Evolutionary conservation across 1,284 basidiomycete genomes (phyloP), one percentile per base, ranked within the genome.

Genomic region (Irpex sp.): DNA sequence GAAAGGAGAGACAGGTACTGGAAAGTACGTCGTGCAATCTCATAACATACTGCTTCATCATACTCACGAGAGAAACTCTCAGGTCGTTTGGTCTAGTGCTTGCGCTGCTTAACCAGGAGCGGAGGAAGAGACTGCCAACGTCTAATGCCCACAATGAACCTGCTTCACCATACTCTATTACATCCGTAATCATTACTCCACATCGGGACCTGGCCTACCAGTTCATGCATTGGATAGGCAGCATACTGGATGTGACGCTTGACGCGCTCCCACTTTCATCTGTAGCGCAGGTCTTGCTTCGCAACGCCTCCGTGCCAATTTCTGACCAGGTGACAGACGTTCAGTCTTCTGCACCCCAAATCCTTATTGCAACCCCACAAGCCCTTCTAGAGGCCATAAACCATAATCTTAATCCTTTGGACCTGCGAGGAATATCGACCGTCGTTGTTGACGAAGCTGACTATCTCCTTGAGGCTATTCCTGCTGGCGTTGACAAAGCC

Each of bases 401-500:
- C 47, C 69, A 75, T 58, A 79, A 83, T 55, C 70, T 77, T 0
- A 65, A 73, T 17, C 78, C 75, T 6, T 69, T 90, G 19, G 77
- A 79, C 59, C 67, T 88, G 43, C 69, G 73, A 4, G 73, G 70
- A 31, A 73, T 89, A 53, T 82, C 81, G 5, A 82, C 81, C 1
- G 79, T 93, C 35, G 83, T 87, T 37, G 84, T 92, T 53, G 90
- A 93, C 67, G 90, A 93, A 71, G 86, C 84, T 51, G 91, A 93
- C 68, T 87, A 85, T 69, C 75, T 92, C 50, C 77, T 93, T 61
- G 82, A 82, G 63, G 83, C 76, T 17, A 74, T 78, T 8, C 63
- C 74, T 2, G 55, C 49, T 17, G 56, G 81, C 78, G 36, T 71
- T 61, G 67, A 77, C 71, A 76, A 71, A 56, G 75, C 69, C 68